Evolutionary conservation across 2,329 filamentous ascomycete species (phyloP).

Genomic region (Pseudogymnoascus pannorum): DNA sequence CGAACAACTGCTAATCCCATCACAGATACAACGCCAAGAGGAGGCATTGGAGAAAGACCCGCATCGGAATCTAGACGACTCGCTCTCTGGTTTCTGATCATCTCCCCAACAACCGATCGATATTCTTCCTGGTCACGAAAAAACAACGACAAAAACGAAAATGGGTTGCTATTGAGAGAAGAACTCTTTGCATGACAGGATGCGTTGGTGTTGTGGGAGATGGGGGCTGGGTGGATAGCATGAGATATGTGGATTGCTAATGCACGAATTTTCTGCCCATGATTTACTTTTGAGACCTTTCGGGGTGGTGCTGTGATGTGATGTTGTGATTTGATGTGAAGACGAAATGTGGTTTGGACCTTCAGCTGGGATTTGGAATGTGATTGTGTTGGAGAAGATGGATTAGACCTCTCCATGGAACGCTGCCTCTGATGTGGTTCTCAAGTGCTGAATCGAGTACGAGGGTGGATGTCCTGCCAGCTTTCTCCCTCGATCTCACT

Average conservation of each 20-base stretch:
- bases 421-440: too few species aligned
- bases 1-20: conserved; percentile 16
- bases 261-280: background rate
- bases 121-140: background rate
- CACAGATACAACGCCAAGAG: conserved; percentile 98
- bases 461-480: too few species aligned
- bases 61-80: conserved; percentile 88
- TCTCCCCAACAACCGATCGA: too few species aligned
- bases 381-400: too few species aligned
- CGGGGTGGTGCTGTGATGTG: too few species aligned
- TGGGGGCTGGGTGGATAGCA: background rate
- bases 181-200: background rate
- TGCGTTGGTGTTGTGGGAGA: background rate
- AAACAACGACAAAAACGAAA: background rate
- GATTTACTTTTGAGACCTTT: too few species aligned
- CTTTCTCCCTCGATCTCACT: too few species aligned
- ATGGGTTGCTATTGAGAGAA: background rate
- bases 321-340: too few species aligned
- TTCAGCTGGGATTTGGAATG: too few species aligned
- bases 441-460: too few species aligned
- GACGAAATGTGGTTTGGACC: too few species aligned
- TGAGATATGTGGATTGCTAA: background rate
- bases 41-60: conserved; percentile 99
- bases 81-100: conserved; percentile 29
- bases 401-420: too few species aligned